Evolutionary conservation across 176 grass and related monocot species (phyloP), one percentile per base, ranked within the genome.

Genomic region (Thinopyrum elongatum): DNA sequence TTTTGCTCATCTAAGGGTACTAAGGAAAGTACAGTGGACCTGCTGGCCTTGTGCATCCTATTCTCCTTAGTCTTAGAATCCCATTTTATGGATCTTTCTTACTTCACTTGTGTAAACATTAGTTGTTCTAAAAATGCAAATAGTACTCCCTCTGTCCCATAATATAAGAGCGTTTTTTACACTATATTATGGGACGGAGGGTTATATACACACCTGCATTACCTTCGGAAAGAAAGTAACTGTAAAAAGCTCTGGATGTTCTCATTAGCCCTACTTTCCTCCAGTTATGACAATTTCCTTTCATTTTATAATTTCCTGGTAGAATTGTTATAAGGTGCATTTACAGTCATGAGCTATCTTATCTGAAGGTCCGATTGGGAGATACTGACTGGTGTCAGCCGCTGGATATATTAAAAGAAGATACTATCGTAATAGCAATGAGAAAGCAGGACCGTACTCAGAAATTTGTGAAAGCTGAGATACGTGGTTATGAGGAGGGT

Each of bases 401-500:
- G 73, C 41, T 98, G 63, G 85, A 94, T 83, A 92, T 98, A 87
- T 64, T 87, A 92, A 98, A 95, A 88, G 96, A 98, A 94, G 96
- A 98, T 66, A 89, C 84, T 30, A 88, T 98, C 63, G 78, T 84
- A 82, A 92, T 98, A 84, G 90, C 93, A 77, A 90, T 98, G 90
- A 94, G 92, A 92, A 95, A 91, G 90, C 85, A 92, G 76, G 87
- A 92, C 79, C 85, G 75, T 89, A 89, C 81, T 70, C 88, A 88
- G 87, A 88, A 90, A 75, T 95, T 92, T 88, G 15, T 98, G 39
- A 98, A 88, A 90, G 81, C 93, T 79, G 93, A 98, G 85, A 87
- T 98, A 87, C 96, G 96, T 84, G 96, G 91, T 62, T 91, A 95
- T 64, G 96, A 98, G 57, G 96, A 98, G 85, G 93, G 96, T 76